Base-by-base conservation (phyloP, 1,139 yeast genomes). In the Hemisphaericaspora subhashii region DNA sequence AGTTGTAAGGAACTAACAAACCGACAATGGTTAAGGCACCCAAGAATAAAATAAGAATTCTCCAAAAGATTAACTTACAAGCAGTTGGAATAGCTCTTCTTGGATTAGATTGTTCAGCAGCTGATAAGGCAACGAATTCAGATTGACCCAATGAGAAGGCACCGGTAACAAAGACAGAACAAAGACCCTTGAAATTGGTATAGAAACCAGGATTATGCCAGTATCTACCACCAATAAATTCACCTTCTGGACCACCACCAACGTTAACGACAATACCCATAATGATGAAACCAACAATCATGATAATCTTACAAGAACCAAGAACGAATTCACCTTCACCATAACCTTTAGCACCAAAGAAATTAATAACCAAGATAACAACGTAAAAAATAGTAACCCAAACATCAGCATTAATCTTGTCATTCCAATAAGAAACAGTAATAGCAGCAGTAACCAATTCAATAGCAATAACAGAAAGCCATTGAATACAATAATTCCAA, bases 141-240 rank as follows among this genome's bases (percentile, higher is more conserved):
- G 67, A 50, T 38, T 69, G 72, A 27, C 72, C 72, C 28, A 66
- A 60, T 3, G 69, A 55, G 42, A 68, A 68, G 6, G 67, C 62
- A 14, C 68, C 66, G 2, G 69, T 65, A 22, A 65, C 71, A 36
- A 68, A 66, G 25, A 65, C 72, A 8, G 68, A 48, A 43, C 65
- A 63, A 35, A 68, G 50, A 10, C 76, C 76, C 49, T 69, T 69
- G 51, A 69, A 68, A 24, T 55, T 49, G 31, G 69, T 66, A 45
- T 56, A 54, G 24, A 62, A 61, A 32, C 71, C 72, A 4, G 74
- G 75, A 38, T 68, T 51, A 40, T 62, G 60, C 79, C 79, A 74
- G 49, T 68, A 69, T 40, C 57, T 62, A 31, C 75, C 77, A 22
- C 80, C 80, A 46, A 73, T 66, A 44, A 57, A 69, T 3, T 71